A percentile compares a stretch with the other conserved stretches of the same genome.
phyloP scores from a whole-genome alignment of 2,329 filamentous ascomycete species.

The Ceratocystis ficicola region DNA sequence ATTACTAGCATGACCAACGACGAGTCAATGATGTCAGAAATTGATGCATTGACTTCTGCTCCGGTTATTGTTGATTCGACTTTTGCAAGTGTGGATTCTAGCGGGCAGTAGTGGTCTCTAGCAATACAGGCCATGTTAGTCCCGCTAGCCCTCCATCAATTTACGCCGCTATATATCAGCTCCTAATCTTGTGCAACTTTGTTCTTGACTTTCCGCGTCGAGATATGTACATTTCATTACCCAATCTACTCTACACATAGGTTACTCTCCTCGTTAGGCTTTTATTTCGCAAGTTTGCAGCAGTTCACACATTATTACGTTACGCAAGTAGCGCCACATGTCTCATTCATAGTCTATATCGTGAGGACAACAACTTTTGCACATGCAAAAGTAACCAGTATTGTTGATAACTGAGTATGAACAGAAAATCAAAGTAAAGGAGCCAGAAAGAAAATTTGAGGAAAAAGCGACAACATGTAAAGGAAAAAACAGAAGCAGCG shows the following conservation, averaged over 20 bases:
- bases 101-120: neutral
- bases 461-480: slow-evolving; percentile 12
- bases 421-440: neutral
- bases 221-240: too few relatives aligned
- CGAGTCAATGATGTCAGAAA: slow-evolving; percentile 47
- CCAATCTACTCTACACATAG: too few relatives aligned
- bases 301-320: too few relatives aligned
- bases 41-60: slow-evolving; percentile 31
- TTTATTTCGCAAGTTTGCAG: too few relatives aligned
- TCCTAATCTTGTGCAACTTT: too few relatives aligned
- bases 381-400: neutral
- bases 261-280: too few relatives aligned
- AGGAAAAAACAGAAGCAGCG: slow-evolving; percentile 17
- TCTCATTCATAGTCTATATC: too few relatives aligned
- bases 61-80: slow-evolving; percentile 16
- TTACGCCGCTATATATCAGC: neutral
- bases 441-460: slow-evolving; percentile 26
- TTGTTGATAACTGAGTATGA: neutral
- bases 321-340: too few relatives aligned
- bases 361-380: slow-evolving; percentile 1
- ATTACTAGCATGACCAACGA: slow-evolving; percentile 44
- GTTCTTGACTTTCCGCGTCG: too few relatives aligned
- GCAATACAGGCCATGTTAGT: neutral
- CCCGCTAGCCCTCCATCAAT: neutral
- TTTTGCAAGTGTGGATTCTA: neutral